Conservation (phyloP, 441 rosid species). For the Daphne laureola region DNA sequence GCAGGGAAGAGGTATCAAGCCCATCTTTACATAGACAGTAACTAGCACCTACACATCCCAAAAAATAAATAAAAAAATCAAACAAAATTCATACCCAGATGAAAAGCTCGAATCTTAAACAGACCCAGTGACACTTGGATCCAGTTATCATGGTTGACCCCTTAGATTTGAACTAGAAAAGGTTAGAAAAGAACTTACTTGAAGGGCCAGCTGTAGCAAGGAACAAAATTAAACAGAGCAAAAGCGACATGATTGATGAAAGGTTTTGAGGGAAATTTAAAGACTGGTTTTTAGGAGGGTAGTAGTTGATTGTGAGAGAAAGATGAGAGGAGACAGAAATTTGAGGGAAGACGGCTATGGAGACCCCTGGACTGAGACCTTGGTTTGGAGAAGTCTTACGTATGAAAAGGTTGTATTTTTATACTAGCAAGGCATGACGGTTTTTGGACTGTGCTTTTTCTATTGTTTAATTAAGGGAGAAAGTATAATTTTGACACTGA, state of each 20-base stretch:
- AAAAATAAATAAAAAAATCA: not conserved
- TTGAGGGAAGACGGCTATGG: not conserved
- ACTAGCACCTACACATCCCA: slow-evolving; percentile 38
- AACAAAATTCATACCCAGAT: not conserved
- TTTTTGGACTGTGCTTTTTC: too few relatives aligned
- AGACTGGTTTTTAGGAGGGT: not conserved
- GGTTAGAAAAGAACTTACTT: slow-evolving; percentile 32
- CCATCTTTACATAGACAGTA: slow-evolving; percentile 90
- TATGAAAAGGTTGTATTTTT: too few relatives aligned
- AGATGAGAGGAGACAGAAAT: not conserved
- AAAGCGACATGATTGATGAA: slow-evolving; percentile 37
- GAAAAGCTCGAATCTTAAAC: not conserved
- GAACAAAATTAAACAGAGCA: slow-evolving; percentile 38
- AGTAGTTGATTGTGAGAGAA: not conserved
- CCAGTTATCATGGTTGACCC: not conserved
- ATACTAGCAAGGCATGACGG: too few relatives aligned
- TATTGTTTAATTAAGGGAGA: too few relatives aligned
- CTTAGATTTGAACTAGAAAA: not conserved
- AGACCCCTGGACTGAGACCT: too few relatives aligned
- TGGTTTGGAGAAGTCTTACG: too few relatives aligned
- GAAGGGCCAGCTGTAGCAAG: slow-evolving; percentile 50
- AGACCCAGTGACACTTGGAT: not conserved
- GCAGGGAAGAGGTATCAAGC: slow-evolving; percentile 36
- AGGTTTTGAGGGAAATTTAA: not conserved
- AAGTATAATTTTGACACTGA: too few relatives aligned